phyloP scores from a whole-genome alignment of 148 eudicot species.

The Dianthus caryophyllus region DNA sequence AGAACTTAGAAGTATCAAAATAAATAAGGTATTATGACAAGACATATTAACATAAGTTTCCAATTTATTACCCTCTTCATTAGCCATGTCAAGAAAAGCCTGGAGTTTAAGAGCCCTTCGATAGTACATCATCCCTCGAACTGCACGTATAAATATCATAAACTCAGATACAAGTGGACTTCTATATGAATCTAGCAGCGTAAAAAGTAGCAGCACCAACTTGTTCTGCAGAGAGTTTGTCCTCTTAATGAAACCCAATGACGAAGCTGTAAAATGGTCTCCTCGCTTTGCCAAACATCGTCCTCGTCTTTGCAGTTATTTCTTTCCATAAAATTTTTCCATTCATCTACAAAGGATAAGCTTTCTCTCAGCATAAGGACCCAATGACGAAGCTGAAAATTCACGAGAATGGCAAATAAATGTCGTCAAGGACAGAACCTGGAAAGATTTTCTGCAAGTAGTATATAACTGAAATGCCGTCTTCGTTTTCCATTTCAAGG shows the following conservation, averaged over 20 bases:
- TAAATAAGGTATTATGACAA: not conserved
- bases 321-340: conserved; percentile 73
- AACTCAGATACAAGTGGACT: not conserved
- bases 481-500: conserved; percentile 83
- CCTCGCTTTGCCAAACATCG: conserved; percentile 61
- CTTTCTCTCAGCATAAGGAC: conserved; percentile 2
- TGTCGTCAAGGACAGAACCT: conserved; percentile 37
- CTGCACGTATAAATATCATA: conserved; percentile 32
- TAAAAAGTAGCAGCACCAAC: conserved; percentile 26
- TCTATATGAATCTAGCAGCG: not conserved
- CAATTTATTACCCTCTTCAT: conserved; percentile 40
- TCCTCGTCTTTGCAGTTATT: conserved; percentile 47
- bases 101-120: conserved; percentile 78
- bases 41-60: not conserved
- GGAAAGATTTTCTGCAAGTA: conserved; percentile 82
- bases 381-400: not conserved
- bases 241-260: conserved; percentile 87
- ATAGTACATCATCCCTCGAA: conserved; percentile 86
- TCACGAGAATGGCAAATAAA: not conserved
- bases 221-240: conserved; percentile 78
- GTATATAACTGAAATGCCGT: conserved; percentile 66
- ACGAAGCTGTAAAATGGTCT: conserved; percentile 65
- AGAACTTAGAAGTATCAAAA: not conserved
- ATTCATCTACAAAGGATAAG: conserved; percentile 51
- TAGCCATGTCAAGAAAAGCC: conserved; percentile 82